These are phyloP conservation scores for Ambrosia hybrid DNA, from an alignment of 140 eudicot genomes.

Conservation along the genomic window DNA sequence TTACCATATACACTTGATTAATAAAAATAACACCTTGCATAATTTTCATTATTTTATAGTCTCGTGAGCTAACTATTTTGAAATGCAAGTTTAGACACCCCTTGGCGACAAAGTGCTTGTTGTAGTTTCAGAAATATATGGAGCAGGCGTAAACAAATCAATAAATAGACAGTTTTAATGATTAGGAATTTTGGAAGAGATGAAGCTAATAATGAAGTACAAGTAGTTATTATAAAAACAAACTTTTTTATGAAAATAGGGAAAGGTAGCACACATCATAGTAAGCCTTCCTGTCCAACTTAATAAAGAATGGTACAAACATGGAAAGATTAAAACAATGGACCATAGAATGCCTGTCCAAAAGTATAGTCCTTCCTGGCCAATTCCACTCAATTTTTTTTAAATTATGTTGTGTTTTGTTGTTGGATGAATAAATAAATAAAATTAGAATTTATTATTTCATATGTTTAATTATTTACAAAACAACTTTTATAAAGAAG, in stretches of 20 bases:
- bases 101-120: too few species aligned
- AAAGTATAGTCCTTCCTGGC: constrained; percentile 6
- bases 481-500: too few species aligned
- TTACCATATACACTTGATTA: too few species aligned
- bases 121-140: too few species aligned
- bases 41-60: too few species aligned
- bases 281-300: constrained; percentile 29
- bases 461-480: neutral
- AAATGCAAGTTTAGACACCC: too few species aligned
- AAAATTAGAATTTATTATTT: neutral
- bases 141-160: too few species aligned
- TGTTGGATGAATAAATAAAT: constrained; percentile 6
- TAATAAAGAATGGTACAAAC: constrained; percentile 12
- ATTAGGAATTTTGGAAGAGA: constrained; percentile 34
- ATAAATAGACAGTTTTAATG: constrained; percentile 13
- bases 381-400: constrained; percentile 4
- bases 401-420: constrained; percentile 1
- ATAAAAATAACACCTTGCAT: too few species aligned
- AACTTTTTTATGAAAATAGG: constrained; percentile 15
- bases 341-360: constrained; percentile 29
- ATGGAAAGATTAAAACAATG: constrained; percentile 11
- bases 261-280: constrained; percentile 25
- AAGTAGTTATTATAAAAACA: constrained; percentile 27
- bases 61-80: too few species aligned
- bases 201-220: constrained; percentile 21